Conservation (phyloP, 2,329 filamentous ascomycete genomes). For the Exserohilum turcica region DNA sequence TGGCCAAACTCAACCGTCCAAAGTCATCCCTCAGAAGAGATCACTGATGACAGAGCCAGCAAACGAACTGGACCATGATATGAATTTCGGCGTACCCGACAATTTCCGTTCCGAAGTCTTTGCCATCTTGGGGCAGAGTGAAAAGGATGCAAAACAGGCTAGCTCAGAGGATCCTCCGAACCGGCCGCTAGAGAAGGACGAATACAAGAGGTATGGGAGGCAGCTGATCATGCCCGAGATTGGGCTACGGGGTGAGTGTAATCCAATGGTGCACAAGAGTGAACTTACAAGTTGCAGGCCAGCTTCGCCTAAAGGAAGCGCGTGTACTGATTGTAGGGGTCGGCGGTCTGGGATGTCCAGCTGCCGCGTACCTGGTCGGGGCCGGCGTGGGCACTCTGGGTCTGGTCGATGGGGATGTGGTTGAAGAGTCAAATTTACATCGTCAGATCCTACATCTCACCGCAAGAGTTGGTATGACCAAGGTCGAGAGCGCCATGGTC, state of each 20-base stretch:
- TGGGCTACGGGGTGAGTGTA: slow-evolving; percentile 68
- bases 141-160: slow-evolving; percentile 4
- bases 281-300: slow-evolving; percentile 58
- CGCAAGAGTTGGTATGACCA: slow-evolving; percentile 71
- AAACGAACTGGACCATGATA: slow-evolving; percentile 43
- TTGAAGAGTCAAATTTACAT: slow-evolving; percentile 90
- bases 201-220: slow-evolving; percentile 85
- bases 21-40: slow-evolving; percentile 27
- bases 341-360: slow-evolving; percentile 89
- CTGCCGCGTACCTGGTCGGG: slow-evolving; percentile 88
- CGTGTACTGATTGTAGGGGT: slow-evolving; percentile 82
- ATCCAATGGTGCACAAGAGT: not conserved
- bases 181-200: slow-evolving; percentile 73
- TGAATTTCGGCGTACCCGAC: slow-evolving; percentile 50
- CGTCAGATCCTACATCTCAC: slow-evolving; percentile 84
- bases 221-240: slow-evolving; percentile 88
- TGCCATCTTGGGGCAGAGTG: slow-evolving; percentile 40
- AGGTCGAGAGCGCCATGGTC: slow-evolving; percentile 72
- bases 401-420: slow-evolving; percentile 82
- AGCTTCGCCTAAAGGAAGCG: slow-evolving; percentile 72
- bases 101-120: slow-evolving; percentile 52
- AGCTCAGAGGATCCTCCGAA: slow-evolving; percentile 12
- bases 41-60: slow-evolving; percentile 22
- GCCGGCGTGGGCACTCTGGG: slow-evolving; percentile 85
- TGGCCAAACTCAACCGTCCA: slow-evolving; percentile 33